phyloP scores from a whole-genome alignment of 106 monocot species.

The Acorus calamus region DNA sequence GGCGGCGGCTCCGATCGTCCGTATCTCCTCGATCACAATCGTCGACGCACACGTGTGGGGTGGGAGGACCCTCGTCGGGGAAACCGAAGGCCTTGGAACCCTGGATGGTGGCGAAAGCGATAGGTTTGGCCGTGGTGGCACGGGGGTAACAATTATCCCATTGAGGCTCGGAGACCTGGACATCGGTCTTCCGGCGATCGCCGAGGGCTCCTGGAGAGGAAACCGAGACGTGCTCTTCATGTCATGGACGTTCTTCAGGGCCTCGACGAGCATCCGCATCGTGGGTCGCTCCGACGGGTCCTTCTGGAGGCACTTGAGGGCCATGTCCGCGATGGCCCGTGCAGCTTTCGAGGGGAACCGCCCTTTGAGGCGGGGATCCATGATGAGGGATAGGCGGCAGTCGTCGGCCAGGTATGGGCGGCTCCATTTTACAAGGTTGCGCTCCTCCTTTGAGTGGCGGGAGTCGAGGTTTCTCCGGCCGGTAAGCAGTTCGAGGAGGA shows the following conservation, averaged over 20 bases:
- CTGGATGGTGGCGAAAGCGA: conserved; percentile 28
- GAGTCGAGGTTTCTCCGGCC: conserved; percentile 60
- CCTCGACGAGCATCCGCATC: conserved; percentile 63
- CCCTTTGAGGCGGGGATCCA: conserved; percentile 76
- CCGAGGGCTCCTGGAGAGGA: conserved; percentile 67
- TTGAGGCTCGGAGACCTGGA: conserved; percentile 63
- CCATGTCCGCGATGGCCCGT: conserved; percentile 56
- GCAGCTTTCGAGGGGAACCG: conserved; percentile 67
- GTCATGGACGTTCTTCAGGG: conserved; percentile 50
- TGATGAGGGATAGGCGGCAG: conserved; percentile 69
- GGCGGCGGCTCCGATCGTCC: conserved; percentile 1
- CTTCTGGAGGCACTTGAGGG: conserved; percentile 55
- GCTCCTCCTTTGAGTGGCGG: conserved; percentile 54
- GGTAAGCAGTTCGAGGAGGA: conserved; percentile 75
- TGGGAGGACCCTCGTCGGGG: conserved; percentile 16
- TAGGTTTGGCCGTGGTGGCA: conserved; percentile 6
- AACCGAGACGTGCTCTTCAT: conserved; percentile 53
- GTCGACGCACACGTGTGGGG: conserved; percentile 49
- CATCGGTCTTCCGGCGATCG: conserved; percentile 38
- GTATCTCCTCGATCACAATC: conserved; percentile 30
- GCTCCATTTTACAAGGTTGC: conserved; percentile 79
- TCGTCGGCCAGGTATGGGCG: conserved; percentile 75
- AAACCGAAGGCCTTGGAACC: conserved; percentile 29
- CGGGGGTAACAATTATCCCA: conserved; percentile 16
- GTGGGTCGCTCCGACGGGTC: conserved; percentile 82